Percentiles rank a stretch among this genome's conserved stretches.
These are phyloP conservation scores for Phylloporus scabripes DNA, from an alignment of 768 basidiomycete genomes.

Conservation along the genomic window DNA sequence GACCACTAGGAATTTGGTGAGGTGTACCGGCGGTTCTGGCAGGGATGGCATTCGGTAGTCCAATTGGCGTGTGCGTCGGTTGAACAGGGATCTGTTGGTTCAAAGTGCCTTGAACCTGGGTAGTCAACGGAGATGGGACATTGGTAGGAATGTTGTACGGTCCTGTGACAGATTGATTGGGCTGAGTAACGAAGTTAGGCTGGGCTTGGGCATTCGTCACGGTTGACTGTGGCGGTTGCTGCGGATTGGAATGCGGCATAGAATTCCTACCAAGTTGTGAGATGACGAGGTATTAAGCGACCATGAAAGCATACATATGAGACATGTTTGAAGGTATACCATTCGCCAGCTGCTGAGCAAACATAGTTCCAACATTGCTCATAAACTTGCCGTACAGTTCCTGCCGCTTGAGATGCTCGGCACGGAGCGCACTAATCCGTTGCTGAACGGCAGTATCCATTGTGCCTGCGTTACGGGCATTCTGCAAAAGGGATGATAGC, in stretches of 20 bases:
- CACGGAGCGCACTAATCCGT: background rate
- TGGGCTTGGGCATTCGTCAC: conserved; percentile 17
- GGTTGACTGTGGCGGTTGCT: conserved; percentile 13
- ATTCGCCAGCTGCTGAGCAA: conserved; percentile 24
- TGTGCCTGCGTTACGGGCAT: conserved; percentile 9
- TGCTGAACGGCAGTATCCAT: conserved; percentile 17
- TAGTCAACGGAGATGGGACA: conserved; percentile 19
- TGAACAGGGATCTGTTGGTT: conserved; percentile 32
- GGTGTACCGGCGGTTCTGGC: conserved; percentile 37
- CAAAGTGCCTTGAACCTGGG: conserved; percentile 13
- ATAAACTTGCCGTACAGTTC: conserved; percentile 37
- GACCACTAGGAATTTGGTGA: conserved; percentile 30
- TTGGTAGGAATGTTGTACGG: conserved; percentile 19
- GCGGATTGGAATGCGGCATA: conserved; percentile 15
- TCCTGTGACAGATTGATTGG: conserved; percentile 6
- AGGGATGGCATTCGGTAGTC: conserved; percentile 28
- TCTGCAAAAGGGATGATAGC: conserved; percentile 6
- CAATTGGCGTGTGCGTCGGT: conserved; percentile 29
- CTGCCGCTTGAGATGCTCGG: conserved; percentile 27
- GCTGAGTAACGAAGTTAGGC: conserved; percentile 18
- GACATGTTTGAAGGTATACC: conserved; percentile 19
- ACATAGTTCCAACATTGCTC: conserved; percentile 21
- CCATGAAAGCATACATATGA: conserved; percentile 31
- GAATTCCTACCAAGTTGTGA: conserved; percentile 15
- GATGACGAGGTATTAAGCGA: background rate